Evolutionary conservation across 2,329 filamentous ascomycete species (phyloP).

Genomic region (Zymoseptoria brevis): DNA sequence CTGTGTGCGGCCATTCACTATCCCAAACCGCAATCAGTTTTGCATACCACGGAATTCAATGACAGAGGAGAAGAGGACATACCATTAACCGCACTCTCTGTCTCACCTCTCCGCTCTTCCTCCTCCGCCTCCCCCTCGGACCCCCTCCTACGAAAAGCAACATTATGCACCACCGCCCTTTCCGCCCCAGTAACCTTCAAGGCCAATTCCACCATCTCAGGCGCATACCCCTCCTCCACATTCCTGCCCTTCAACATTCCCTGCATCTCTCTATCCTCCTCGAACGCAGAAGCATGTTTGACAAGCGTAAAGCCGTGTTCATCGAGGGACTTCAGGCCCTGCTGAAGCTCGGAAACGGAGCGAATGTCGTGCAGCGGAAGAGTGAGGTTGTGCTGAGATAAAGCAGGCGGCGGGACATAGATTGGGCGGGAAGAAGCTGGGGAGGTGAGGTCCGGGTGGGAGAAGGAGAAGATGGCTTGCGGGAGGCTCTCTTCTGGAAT

Average conservation of each 20-base stretch:
- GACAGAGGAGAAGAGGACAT: neutral
- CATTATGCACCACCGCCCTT: constrained; percentile 7
- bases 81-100: neutral
- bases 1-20: constrained; percentile 10
- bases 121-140: constrained; percentile 3
- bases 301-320: constrained; percentile 12
- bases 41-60: too few relatives aligned
- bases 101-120: constrained; percentile 7
- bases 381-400: constrained; percentile 5
- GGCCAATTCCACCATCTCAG: constrained; percentile 9
- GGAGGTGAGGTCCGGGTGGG: constrained; percentile 12
- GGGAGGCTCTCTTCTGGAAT: too few relatives aligned
- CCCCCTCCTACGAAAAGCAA: constrained; percentile 7
- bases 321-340: constrained; percentile 11
- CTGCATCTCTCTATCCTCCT: neutral
- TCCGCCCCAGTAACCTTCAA: constrained; percentile 13
- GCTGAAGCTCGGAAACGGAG: constrained; percentile 6
- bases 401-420: constrained; percentile 9
- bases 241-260: constrained; percentile 10
- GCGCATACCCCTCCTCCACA: constrained; percentile 9
- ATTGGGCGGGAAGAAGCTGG: constrained; percentile 10
- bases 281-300: constrained; percentile 5
- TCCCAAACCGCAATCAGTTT: neutral
- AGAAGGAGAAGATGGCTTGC: constrained; percentile 10
- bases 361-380: constrained; percentile 12